Base-by-base conservation (phyloP, 2,329 filamentous ascomycete genomes). In the Ceratocystis destructans region DNA sequence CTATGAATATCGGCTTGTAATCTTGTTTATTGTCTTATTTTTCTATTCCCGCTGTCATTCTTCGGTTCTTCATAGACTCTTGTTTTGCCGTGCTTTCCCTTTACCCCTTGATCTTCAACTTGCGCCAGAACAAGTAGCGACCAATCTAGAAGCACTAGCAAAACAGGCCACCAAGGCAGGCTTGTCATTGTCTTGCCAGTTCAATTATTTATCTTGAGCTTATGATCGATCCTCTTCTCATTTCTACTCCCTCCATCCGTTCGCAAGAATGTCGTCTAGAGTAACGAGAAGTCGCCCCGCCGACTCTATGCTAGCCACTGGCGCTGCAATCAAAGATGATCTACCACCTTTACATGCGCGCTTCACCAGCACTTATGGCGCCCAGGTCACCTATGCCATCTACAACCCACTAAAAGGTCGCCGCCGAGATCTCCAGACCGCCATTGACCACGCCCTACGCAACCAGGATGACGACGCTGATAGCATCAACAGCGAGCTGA, bases 351-450 rank as follows among this genome's bases (percentile, higher is more conserved):
- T 72, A 41, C 66, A 70, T 17, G 64, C 71, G 5, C 67, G 71
- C 17, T 65, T 69, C 33, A 69, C 68, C 64, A 71, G 69, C 8
- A 70, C 68, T 3, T 72, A 72, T 53, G 71, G 71, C 46, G 70
- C 70, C 10, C 66, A 70, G n/a, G 68, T 70, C 17, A 64, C 65
- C 46, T 67, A 67, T 15, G 66, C 64, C 53, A 67, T 71, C n/a
- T 69, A 69, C 28, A 71, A 71, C 57, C 68, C 68, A n/a, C 66
- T 69, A 25, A 69, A 69, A 20, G 71, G 70, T 1, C 67, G 69
- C 37, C 48, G 65, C 22, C 70, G 69, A 55, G 68, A 71, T 46
- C 62, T 71, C 41, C 66, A 68, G 5, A 64, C 67, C 7, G 68
- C 69, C 15, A 69, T 72, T 61, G 64, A 69, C 20, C 68, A 69